Conservation (phyloP, 2,329 filamentous ascomycete species). For the Alternaria sp. region DNA sequence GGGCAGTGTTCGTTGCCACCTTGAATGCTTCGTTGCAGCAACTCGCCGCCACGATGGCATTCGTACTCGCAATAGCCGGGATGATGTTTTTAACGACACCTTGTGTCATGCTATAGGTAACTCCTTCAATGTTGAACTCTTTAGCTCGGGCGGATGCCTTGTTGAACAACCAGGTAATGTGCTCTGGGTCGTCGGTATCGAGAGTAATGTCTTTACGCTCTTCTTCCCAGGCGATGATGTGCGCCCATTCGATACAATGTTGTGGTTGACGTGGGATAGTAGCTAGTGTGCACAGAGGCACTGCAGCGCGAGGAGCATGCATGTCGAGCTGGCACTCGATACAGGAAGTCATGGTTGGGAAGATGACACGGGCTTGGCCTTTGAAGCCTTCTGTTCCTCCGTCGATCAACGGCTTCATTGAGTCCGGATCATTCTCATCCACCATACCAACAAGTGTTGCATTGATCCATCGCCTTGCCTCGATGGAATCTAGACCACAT, state of each 20-base stretch:
- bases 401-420: conserved; percentile 91
- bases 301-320: conserved; percentile 96
- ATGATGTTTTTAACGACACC: conserved; percentile 99
- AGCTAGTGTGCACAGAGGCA: conserved; percentile 94
- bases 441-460: conserved; percentile 90
- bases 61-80: conserved; percentile 95
- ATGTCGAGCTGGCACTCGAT: conserved; percentile 99
- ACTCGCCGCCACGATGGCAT: conserved; percentile 92
- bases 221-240: conserved; percentile 95
- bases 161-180: conserved; percentile 95
- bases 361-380: conserved; percentile 89
- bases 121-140: conserved; percentile 89
- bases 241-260: conserved; percentile 98
- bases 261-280: conserved; percentile 96
- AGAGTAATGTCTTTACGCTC: conserved; percentile 75
- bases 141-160: conserved; percentile 81
- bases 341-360: conserved; percentile 92
- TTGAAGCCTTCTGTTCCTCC: conserved; percentile 99
- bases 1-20: conserved; percentile 83
- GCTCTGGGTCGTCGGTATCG: conserved; percentile 95
- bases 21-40: conserved; percentile 99
- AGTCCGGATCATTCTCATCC: conserved; percentile 81
- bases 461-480: conserved; percentile 98
- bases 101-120: conserved; percentile 95
- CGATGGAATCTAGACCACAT: conserved; percentile 95